Evolutionary conservation across 306 rosid genomes (phyloP).

Genomic region (Vigna mungo): DNA sequence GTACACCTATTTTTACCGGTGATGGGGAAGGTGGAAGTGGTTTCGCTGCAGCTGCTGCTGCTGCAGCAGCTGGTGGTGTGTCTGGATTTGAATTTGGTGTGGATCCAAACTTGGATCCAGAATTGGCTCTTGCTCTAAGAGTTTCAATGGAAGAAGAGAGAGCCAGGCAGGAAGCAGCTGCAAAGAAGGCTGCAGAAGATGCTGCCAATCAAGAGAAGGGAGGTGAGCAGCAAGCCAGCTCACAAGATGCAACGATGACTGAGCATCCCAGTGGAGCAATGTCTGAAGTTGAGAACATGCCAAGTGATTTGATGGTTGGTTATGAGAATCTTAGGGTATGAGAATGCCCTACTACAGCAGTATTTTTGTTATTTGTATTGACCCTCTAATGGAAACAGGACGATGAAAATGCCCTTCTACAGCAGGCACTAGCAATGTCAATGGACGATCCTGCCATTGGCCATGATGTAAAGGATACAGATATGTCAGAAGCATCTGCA

Average conservation of each 20-base stretch:
- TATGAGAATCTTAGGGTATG: too few species aligned
- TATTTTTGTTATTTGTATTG: conserved; percentile 32
- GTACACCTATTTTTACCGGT: conserved; percentile 96
- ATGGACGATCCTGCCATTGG: conserved; percentile 83
- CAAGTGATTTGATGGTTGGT: conserved; percentile 71
- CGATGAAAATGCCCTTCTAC: conserved; percentile 87
- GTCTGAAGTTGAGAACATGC: conserved; percentile 74
- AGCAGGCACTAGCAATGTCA: conserved; percentile 99
- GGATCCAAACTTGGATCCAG: conserved; percentile 99
- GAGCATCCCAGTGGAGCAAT: conserved; percentile 70
- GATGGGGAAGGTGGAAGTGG: conserved; percentile 99
- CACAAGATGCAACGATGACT: conserved; percentile 90
- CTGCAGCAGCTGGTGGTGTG: conserved; percentile 93
- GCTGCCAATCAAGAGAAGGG: conserved; percentile 76
- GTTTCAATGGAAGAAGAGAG: conserved; percentile 99
- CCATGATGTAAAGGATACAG: conserved; percentile 75
- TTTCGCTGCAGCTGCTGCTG: conserved; percentile 91
- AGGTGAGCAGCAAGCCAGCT: conserved; percentile 75
- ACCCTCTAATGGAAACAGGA: conserved; percentile 51
- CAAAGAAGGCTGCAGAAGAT: conserved; percentile 93
- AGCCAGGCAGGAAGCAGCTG: conserved; percentile 99
- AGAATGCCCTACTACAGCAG: too few species aligned
- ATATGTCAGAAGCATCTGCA: conserved; percentile 82
- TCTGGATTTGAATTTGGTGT: conserved; percentile 97
- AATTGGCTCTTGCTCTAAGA: conserved; percentile 97